A percentile compares a stretch with the other conserved stretches of the same genome.
phyloP scores from a whole-genome alignment of 208 protist genomes.

The Trypanosoma platydactyli region DNA sequence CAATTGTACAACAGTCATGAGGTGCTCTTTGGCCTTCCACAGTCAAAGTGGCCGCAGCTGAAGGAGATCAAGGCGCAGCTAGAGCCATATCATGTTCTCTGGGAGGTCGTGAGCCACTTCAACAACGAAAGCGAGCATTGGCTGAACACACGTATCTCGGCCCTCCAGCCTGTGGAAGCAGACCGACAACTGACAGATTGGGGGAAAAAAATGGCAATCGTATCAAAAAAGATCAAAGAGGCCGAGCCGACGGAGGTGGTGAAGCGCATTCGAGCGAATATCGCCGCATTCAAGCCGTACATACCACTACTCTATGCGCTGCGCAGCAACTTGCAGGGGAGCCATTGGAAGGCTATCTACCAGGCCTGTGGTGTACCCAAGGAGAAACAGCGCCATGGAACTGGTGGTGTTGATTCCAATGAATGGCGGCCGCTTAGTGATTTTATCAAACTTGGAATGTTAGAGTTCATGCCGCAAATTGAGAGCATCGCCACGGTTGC shows the following conservation, averaged over 20 bases:
- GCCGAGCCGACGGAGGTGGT: constrained; percentile 77
- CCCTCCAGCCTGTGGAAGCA: constrained; percentile 75
- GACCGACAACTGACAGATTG: constrained; percentile 86
- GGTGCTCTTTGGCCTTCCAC: constrained; percentile 80
- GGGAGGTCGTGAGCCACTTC: constrained; percentile 87
- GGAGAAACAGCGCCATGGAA: constrained; percentile 82
- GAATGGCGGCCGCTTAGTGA: constrained; percentile 77
- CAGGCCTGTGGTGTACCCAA: constrained; percentile 80
- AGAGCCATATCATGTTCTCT: constrained; percentile 90
- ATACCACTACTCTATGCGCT: constrained; percentile 93
- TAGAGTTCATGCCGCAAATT: constrained; percentile 79
- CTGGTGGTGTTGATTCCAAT: constrained; percentile 82
- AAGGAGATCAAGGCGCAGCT: constrained; percentile 86
- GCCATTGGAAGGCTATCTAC: constrained; percentile 94
- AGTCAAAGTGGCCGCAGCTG: constrained; percentile 88
- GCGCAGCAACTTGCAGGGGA: constrained; percentile 91
- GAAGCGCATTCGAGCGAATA: constrained; percentile 76
- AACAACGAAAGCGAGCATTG: constrained; percentile 86
- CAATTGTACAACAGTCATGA: constrained; percentile 89
- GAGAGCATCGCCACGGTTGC: constrained; percentile 86
- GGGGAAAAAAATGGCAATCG: constrained; percentile 75
- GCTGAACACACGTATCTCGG: constrained; percentile 87
- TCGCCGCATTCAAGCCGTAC: constrained; percentile 92
- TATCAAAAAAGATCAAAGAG: constrained; percentile 89
- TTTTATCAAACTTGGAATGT: constrained; percentile 87